Evolutionary conservation across 371 early-diverging fungal species (phyloP).

Genomic region (Chytridium lagenaria): DNA sequence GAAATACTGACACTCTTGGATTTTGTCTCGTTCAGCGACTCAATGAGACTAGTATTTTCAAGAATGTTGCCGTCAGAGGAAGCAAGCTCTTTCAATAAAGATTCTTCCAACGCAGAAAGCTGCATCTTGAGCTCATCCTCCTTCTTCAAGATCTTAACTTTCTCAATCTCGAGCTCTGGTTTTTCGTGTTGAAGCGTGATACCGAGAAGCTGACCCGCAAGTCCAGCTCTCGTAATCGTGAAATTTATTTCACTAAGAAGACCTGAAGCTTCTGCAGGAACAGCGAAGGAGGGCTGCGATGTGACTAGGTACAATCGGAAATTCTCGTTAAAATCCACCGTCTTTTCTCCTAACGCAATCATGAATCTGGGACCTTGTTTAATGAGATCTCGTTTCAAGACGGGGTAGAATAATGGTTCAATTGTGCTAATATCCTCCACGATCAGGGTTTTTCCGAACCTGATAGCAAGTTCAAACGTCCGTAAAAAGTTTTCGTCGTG

Average conservation of each 20-base stretch:
- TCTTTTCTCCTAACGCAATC: constrained; percentile 58
- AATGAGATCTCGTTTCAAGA: constrained; percentile 48
- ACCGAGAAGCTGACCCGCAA: constrained; percentile 58
- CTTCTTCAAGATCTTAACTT: constrained; percentile 53
- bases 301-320: constrained; percentile 56
- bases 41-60: constrained; percentile 60
- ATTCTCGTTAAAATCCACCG: constrained; percentile 56
- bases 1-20: constrained; percentile 56
- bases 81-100: constrained; percentile 60
- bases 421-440: constrained; percentile 51
- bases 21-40: constrained; percentile 65
- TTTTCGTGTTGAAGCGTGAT: constrained; percentile 59
- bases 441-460: constrained; percentile 63
- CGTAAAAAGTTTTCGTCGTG: constrained; percentile 55
- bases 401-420: constrained; percentile 49
- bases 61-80: constrained; percentile 61
- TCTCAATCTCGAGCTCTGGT: constrained; percentile 59
- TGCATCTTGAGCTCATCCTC: constrained; percentile 69
- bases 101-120: constrained; percentile 64
- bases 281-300: constrained; percentile 36
- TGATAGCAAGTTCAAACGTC: constrained; percentile 56
- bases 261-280: constrained; percentile 48
- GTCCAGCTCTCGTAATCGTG: constrained; percentile 56
- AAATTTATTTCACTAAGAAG: constrained; percentile 56
- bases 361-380: constrained; percentile 59